phyloP scores from a whole-genome alignment of 306 rosid species.

The Cicer cuneatum region DNA sequence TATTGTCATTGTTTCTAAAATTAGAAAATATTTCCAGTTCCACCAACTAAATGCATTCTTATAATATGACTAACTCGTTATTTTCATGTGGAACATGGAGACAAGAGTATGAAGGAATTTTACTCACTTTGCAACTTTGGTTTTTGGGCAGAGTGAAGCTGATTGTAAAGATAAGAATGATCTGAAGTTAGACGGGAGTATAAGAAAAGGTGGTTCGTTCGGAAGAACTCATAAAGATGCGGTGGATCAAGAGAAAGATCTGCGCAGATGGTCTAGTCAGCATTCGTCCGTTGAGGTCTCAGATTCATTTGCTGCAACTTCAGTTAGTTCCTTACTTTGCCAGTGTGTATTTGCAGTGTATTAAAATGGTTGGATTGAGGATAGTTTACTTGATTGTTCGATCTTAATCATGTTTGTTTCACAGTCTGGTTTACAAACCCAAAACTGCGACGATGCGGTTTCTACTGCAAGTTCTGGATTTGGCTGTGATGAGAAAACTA shows the following conservation, averaged over 20 bases:
- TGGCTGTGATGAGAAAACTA: conserved; percentile 67
- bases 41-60: not conserved
- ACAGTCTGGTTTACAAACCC: conserved; percentile 53
- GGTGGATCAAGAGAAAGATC: conserved; percentile 51
- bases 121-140: conserved; percentile 34
- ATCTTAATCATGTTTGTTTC: conserved; percentile 36
- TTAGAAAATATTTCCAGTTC: not conserved
- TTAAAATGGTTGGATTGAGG: conserved; percentile 28
- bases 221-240: conserved; percentile 53
- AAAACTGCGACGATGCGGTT: conserved; percentile 55
- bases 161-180: conserved; percentile 52
- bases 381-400: conserved; percentile 30
- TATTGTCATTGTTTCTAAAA: not conserved
- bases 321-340: conserved; percentile 47
- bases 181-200: conserved; percentile 47
- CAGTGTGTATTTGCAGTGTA: conserved; percentile 38
- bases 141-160: conserved; percentile 74
- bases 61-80: too few species aligned
- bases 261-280: conserved; percentile 60
- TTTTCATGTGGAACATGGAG: conserved; percentile 1
- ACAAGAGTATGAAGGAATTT: conserved; percentile 4
- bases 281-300: conserved; percentile 52
- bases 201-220: conserved; percentile 48
- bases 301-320: conserved; percentile 50
- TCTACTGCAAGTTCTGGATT: conserved; percentile 65